phyloP scores from a whole-genome alignment of 148 eudicot genomes.

The Selenicereus undatus region DNA sequence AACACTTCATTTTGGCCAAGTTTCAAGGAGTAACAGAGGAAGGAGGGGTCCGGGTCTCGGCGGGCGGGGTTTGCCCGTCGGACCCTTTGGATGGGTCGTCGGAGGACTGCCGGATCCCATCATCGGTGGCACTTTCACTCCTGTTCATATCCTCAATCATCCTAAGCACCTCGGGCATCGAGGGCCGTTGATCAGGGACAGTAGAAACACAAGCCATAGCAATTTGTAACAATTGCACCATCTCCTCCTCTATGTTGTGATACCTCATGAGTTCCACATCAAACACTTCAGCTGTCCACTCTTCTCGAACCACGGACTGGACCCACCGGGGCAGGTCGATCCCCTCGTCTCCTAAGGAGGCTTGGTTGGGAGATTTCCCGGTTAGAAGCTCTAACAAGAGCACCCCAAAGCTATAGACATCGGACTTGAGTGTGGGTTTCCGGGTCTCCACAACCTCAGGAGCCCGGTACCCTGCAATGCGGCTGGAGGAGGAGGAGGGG shows the following conservation, averaged over 20 bases:
- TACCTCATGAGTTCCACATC: constrained; percentile 97
- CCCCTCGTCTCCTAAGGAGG: constrained; percentile 92
- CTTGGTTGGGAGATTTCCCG: constrained; percentile 93
- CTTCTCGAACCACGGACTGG: constrained; percentile 91
- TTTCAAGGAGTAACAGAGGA: constrained; percentile 57
- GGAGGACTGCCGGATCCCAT: constrained; percentile 71
- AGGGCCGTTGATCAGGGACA: constrained; percentile 87
- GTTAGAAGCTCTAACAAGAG: constrained; percentile 73
- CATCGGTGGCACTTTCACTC: constrained; percentile 55
- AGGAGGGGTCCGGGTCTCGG: constrained; percentile 59
- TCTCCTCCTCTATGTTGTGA: constrained; percentile 89
- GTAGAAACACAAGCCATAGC: constrained; percentile 90
- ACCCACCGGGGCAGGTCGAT: constrained; percentile 98
- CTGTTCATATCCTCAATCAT: constrained; percentile 89
- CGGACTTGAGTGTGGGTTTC: constrained; percentile 67
- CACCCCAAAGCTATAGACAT: constrained; percentile 91
- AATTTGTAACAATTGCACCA: constrained; percentile 91
- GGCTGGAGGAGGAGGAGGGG: constrained; percentile 38
- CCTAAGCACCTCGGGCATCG: constrained; percentile 72
- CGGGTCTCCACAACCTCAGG: constrained; percentile 86
- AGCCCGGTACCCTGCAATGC: constrained; percentile 83
- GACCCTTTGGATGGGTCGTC: constrained; percentile 91
- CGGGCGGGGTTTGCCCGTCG: constrained; percentile 75
- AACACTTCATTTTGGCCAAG: not conserved
- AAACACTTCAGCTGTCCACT: constrained; percentile 98